Conservation (phyloP, 2,329 filamentous ascomycete species). For the Trichoderma brevicompactum region DNA sequence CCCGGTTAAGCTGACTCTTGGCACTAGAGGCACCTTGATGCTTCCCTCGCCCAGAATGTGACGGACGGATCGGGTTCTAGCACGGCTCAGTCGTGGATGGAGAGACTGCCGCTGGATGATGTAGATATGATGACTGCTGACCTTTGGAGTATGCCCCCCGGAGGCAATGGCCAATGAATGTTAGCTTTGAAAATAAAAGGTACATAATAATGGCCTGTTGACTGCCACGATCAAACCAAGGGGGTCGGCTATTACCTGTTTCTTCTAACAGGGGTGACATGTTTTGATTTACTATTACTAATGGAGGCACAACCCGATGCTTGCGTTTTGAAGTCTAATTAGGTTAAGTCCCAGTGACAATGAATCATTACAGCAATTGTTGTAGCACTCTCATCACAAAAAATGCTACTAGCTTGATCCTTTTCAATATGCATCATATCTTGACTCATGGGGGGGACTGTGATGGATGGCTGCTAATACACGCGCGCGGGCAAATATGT, state of each 20-base stretch:
- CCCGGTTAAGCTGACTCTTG: neutral
- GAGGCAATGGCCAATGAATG: slow-evolving; percentile 15
- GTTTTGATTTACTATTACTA: neutral
- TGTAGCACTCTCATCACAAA: neutral
- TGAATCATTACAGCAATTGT: neutral
- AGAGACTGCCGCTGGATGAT: slow-evolving; percentile 37
- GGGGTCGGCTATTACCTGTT: neutral
- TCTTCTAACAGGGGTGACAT: neutral
- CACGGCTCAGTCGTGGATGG: slow-evolving; percentile 40
- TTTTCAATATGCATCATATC: no score
- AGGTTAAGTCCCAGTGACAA: neutral
- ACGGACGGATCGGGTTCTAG: slow-evolving; percentile 37
- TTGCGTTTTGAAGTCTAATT: neutral
- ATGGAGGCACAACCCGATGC: neutral
- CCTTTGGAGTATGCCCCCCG: slow-evolving; percentile 34
- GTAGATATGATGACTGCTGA: slow-evolving; percentile 36
- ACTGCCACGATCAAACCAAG: neutral
- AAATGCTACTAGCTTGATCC: no score
- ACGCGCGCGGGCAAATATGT: neutral
- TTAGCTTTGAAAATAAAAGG: neutral
- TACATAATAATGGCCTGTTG: neutral
- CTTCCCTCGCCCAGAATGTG: slow-evolving; percentile 40
- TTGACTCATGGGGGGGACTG: neutral
- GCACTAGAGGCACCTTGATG: slow-evolving; percentile 36
- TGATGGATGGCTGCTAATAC: neutral